Evolutionary conservation across 345 rosid species (phyloP), one percentile per base, ranked within the genome.

Genomic region (Psidium guajava): DNA sequence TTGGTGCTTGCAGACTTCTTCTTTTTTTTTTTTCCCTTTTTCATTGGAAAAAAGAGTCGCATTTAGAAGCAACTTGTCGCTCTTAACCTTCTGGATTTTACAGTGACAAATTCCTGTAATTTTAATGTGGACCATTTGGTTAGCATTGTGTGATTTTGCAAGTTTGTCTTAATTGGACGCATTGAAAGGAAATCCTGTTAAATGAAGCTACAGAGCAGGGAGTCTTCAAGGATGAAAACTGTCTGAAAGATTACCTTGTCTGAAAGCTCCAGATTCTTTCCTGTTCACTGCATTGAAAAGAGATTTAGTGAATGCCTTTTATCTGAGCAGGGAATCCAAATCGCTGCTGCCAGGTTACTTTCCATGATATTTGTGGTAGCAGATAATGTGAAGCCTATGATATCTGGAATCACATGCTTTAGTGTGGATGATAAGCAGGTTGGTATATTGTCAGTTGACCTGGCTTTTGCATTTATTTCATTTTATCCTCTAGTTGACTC

Each of bases 351-450:
- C 83, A 92, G 87, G 85, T 90, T 93, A 57, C 90, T 97, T 40
- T 94, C 98, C 47, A 80, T 87, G 86, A 84, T 96, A 87, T 89
- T 95, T 87, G 87, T 86, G 87, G 56, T 90, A 75, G 92, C 94
- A 75, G 95, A 93, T 84, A 83, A 88, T 88, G 81, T 90, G 83
- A 94, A 92, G 87, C 93, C 92, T 83, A 74, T 90, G 88, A 53
- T 87, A 61, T 85, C 91, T 84, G 90, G 90, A 84, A 91, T 89
- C 82, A 87, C 92, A 56, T 90, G 92, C 91, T 91, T 97, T 90
- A 92, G 92, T 90, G 92, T 92, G 82, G 98, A 93, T 86, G 92
- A 93, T 85, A 87, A 93, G 84, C 96, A 93, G 96, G 98, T 96
- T 91, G 86, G 88, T n/a, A n/a, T 77, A 81, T 74, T 85, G 74